phyloP scores from a whole-genome alignment of 2,329 filamentous ascomycete species.

The Verticillium zaregamsianum region DNA sequence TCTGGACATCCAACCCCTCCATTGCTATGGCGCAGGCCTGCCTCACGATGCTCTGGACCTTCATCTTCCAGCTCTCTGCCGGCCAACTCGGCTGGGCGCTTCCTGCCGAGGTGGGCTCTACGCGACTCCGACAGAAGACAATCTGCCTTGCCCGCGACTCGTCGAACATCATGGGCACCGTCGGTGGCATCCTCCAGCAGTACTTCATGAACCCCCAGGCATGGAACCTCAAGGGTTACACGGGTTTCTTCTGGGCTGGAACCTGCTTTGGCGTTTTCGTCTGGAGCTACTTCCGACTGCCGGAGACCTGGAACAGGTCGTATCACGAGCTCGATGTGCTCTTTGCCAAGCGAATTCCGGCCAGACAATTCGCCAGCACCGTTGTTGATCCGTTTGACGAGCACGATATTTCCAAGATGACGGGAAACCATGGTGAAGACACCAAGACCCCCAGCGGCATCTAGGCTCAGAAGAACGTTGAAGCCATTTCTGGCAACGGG shows the following conservation, averaged over 20 bases:
- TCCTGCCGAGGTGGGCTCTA: conserved; percentile 23
- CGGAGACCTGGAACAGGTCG: conserved; percentile 19
- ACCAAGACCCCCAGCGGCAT: too few species aligned
- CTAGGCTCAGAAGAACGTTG: too few species aligned
- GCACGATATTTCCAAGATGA: not conserved
- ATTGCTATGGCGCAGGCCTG: conserved; percentile 23
- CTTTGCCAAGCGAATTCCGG: conserved; percentile 4
- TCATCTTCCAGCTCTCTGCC: conserved; percentile 29
- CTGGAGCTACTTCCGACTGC: conserved; percentile 19
- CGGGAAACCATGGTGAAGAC: not conserved
- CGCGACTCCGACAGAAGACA: conserved; percentile 23
- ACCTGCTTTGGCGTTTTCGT: conserved; percentile 10
- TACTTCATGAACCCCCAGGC: conserved; percentile 32
- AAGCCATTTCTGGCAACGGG: too few species aligned
- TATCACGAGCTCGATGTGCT: conserved; percentile 18
- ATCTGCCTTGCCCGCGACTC: conserved; percentile 25
- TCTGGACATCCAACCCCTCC: conserved; percentile 15
- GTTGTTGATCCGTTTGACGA: conserved; percentile 3
- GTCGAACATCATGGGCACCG: conserved; percentile 11
- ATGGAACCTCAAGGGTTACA: conserved; percentile 33
- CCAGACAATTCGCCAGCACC: conserved; percentile 1
- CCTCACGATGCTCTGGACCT: conserved; percentile 25
- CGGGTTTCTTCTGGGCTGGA: conserved; percentile 22
- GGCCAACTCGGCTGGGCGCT: conserved; percentile 26
- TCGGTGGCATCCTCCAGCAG: conserved; percentile 22